Conservation (phyloP, 192 early-diverging fungal genomes). For the Helicostylum pulchrum region DNA sequence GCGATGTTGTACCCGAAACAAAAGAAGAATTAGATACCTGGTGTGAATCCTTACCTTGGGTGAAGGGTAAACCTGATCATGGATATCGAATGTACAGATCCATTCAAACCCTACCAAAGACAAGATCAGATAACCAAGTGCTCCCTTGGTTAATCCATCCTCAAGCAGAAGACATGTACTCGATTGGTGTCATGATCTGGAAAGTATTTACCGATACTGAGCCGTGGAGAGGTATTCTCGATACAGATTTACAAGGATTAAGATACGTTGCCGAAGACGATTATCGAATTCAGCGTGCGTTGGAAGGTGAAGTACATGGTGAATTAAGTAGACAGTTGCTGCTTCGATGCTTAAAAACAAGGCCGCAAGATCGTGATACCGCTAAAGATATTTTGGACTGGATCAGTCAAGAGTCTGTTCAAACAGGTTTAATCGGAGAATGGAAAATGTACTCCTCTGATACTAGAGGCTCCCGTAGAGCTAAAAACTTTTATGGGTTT, state of each 20-base stretch:
- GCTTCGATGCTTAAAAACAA: constrained; percentile 42
- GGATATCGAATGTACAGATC: constrained; percentile 59
- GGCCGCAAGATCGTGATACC: constrained; percentile 43
- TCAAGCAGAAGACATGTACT: constrained; percentile 54
- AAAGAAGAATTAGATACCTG: constrained; percentile 40
- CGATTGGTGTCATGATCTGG: constrained; percentile 57
- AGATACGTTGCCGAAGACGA: constrained; percentile 48
- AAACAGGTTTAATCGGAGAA: constrained; percentile 42
- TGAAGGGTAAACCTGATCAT: constrained; percentile 54
- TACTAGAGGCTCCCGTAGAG: constrained; percentile 21
- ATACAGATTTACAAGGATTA: constrained; percentile 53
- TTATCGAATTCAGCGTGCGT: constrained; percentile 44
- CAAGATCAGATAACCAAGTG: constrained; percentile 41
- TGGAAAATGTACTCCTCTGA: constrained; percentile 44
- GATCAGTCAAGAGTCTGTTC: constrained; percentile 40
- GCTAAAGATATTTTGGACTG: constrained; percentile 44
- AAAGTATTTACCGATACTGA: constrained; percentile 57
- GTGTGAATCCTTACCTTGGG: constrained; percentile 43
- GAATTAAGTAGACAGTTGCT: constrained; percentile 42
- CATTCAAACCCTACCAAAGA: constrained; percentile 52
- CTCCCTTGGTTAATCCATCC: constrained; percentile 46
- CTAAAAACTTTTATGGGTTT: constrained; percentile 32
- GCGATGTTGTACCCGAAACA: constrained; percentile 38
- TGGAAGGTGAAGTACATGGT: constrained; percentile 46
- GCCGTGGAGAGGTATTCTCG: constrained; percentile 58